Evolutionary conservation across 805 yeast species (phyloP).

Genomic region (Sugiyamaella boreocaroliniensis): DNA sequence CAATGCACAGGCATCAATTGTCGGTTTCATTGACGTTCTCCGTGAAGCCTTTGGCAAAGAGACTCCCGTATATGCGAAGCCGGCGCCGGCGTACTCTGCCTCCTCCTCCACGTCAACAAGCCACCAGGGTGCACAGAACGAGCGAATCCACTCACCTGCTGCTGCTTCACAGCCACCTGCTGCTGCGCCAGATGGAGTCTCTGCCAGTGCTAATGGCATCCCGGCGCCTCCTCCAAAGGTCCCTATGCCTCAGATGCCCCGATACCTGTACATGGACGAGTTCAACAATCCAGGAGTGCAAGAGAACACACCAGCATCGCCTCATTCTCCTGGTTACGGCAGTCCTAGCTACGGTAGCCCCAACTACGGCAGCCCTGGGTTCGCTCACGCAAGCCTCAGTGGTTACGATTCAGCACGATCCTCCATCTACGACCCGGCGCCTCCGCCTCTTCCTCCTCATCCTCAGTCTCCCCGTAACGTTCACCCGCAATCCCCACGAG

Average conservation of each 20-base stretch:
- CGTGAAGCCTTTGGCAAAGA: conserved; percentile 35
- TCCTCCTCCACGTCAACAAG: conserved; percentile 6
- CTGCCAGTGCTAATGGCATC: background rate
- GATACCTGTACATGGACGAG: conserved; percentile 17
- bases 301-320: background rate
- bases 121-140: background rate
- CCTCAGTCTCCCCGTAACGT: background rate
- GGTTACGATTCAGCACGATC: background rate
- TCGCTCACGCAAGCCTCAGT: background rate
- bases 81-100: conserved; percentile 17
- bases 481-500: conserved; percentile 1
- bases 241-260: conserved; percentile 4
- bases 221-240: conserved; percentile 1
- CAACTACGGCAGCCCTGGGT: background rate
- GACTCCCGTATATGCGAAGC: conserved; percentile 41
- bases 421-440: background rate
- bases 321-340: background rate
- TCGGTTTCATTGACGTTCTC: conserved; percentile 31
- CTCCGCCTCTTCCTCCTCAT: conserved; percentile 8
- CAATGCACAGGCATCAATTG: conserved; percentile 27
- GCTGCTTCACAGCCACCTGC: too few species aligned
- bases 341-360: background rate
- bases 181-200: too few species aligned
- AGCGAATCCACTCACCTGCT: too few species aligned
- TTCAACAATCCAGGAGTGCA: background rate